These are phyloP conservation scores for Alternaria sp. DNA, from an alignment of 2,329 filamentous ascomycete genomes.

Conservation along the genomic window DNA sequence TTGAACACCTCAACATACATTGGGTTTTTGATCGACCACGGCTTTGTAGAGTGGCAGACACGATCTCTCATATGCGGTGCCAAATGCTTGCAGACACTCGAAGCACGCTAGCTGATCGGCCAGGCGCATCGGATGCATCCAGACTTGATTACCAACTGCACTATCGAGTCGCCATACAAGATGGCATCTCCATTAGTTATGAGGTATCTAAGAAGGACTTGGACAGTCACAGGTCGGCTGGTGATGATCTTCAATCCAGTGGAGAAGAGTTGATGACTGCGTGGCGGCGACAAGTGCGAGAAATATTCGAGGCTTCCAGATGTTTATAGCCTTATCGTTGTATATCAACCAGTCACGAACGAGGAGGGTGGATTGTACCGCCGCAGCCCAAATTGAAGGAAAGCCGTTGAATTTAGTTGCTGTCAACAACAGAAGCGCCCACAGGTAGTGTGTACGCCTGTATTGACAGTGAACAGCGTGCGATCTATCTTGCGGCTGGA, in stretches of 20 bases:
- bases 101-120: not conserved
- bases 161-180: constrained; percentile 2
- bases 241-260: not conserved
- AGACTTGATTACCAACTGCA: constrained; percentile 11
- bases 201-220: constrained; percentile 1
- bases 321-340: not conserved
- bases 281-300: constrained; percentile 10
- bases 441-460: not conserved
- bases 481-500: not conserved
- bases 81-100: constrained; percentile 21
- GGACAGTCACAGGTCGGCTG: not conserved
- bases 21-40: constrained; percentile 27
- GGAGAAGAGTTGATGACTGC: not conserved
- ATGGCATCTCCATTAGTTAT: not conserved
- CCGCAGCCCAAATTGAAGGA: not conserved
- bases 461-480: not conserved
- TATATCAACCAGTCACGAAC: not conserved
- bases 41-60: constrained; percentile 24
- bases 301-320: constrained; percentile 2
- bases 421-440: not conserved
- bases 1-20: constrained; percentile 24
- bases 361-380: not conserved
- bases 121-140: not conserved
- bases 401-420: not conserved
- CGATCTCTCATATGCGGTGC: constrained; percentile 17